Conservation (phyloP, 495 filamentous ascomycete genomes). For the Eremomyces bilateralis region DNA sequence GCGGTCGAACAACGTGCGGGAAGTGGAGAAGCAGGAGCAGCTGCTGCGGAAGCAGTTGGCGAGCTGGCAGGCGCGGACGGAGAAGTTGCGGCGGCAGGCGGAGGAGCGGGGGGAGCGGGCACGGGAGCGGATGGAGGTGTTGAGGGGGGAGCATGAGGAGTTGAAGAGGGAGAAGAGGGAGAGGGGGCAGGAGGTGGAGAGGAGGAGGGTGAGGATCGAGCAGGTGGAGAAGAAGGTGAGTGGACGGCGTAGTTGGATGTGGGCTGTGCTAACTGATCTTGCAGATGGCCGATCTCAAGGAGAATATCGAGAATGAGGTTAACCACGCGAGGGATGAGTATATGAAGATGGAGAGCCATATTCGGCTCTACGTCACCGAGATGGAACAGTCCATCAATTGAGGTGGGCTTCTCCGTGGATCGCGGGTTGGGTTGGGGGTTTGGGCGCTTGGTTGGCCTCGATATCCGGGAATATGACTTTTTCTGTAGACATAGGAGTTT, state of each 20-base stretch:
- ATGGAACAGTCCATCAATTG: constrained; percentile 95
- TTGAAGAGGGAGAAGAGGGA: constrained; percentile 67
- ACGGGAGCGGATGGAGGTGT: constrained; percentile 72
- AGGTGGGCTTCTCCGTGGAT: no score
- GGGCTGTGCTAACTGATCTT: constrained; percentile 8
- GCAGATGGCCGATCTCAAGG: constrained; percentile 91
- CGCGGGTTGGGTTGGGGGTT: no score
- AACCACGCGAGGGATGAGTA: constrained; percentile 76
- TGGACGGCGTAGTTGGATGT: background rate
- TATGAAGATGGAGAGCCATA: constrained; percentile 87
- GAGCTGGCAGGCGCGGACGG: constrained; percentile 68
- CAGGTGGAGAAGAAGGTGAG: constrained; percentile 95
- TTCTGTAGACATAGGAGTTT: no score
- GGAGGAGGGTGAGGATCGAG: constrained; percentile 73
- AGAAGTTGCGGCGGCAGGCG: constrained; percentile 51
- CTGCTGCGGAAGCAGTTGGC: constrained; percentile 63
- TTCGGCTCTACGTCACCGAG: constrained; percentile 91
- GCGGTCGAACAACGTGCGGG: constrained; percentile 65
- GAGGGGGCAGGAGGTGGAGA: constrained; percentile 78
- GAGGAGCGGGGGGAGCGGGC: constrained; percentile 60
- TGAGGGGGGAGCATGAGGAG: constrained; percentile 56
- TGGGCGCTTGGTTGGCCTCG: no score
- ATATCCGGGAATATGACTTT: no score
- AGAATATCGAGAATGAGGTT: constrained; percentile 89
- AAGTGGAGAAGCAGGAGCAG: constrained; percentile 72